Evolutionary conservation across 768 basidiomycete genomes (phyloP).

Genomic region (Clavaria fumosa): DNA sequence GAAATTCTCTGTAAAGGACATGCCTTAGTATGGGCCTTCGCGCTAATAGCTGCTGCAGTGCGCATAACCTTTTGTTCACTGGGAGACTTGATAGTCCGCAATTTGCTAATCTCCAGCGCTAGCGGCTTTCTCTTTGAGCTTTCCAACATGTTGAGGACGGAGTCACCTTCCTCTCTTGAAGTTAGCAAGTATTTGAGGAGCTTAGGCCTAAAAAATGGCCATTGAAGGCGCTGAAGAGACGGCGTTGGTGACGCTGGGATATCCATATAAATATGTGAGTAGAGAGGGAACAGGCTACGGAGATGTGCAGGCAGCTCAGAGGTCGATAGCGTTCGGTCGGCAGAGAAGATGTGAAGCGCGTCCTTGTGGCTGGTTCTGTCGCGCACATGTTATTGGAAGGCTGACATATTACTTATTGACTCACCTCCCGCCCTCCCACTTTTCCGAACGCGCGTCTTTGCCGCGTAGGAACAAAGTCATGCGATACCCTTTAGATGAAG

Average conservation of each 20-base stretch:
- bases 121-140: constrained; percentile 33
- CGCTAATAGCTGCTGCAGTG: constrained; percentile 76
- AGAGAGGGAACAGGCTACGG: constrained; percentile 33
- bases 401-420: too few species aligned
- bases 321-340: constrained; percentile 56
- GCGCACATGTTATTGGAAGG: constrained; percentile 3
- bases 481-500: constrained; percentile 56
- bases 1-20: background rate
- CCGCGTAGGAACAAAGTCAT: constrained; percentile 78
- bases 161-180: constrained; percentile 31
- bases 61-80: constrained; percentile 72
- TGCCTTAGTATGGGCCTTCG: constrained; percentile 72
- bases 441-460: constrained; percentile 59
- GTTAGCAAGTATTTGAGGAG: constrained; percentile 15
- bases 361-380: constrained; percentile 50
- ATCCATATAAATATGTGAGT: constrained; percentile 39
- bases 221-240: constrained; percentile 34
- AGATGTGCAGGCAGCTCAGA: constrained; percentile 41
- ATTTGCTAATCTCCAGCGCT: constrained; percentile 48
- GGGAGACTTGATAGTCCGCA: constrained; percentile 68
- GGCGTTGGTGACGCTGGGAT: too few species aligned
- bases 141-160: constrained; percentile 38
- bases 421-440: constrained; percentile 90
- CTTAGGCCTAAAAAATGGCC: constrained; percentile 40
- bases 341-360: constrained; percentile 52